These are phyloP conservation scores for Elsinoe necatrix DNA, from an alignment of 2,329 filamentous ascomycete species.

Conservation along the genomic window DNA sequence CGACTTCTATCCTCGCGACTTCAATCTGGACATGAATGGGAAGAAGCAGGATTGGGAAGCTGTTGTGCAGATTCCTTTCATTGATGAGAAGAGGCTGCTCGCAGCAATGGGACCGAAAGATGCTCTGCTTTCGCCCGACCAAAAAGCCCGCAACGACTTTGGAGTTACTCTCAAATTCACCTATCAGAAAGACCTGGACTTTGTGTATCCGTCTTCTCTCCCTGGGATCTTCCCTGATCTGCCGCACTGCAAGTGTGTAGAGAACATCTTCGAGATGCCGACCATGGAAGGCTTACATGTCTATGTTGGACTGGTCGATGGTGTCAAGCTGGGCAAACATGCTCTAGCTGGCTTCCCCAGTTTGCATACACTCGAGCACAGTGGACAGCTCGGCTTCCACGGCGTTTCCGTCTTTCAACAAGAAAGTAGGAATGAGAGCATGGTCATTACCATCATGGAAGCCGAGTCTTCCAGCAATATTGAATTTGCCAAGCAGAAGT, in stretches of 20 bases:
- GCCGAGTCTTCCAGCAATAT: constrained; percentile 62
- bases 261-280: constrained; percentile 93
- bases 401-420: constrained; percentile 92
- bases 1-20: constrained; percentile 95
- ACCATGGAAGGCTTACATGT: constrained; percentile 83
- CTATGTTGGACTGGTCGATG: constrained; percentile 72
- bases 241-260: constrained; percentile 76
- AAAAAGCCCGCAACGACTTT: constrained; percentile 79
- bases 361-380: constrained; percentile 75
- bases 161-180: constrained; percentile 90
- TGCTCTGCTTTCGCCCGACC: constrained; percentile 63
- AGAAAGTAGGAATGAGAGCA: constrained; percentile 92
- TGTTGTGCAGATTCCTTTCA: constrained; percentile 98
- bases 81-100: constrained; percentile 80
- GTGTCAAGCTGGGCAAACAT: constrained; percentile 68
- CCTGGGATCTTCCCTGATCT: constrained; percentile 87
- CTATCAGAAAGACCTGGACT: constrained; percentile 68
- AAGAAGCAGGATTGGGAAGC: constrained; percentile 99
- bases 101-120: constrained; percentile 81
- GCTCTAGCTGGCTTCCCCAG: constrained; percentile 93
- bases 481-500: constrained; percentile 64
- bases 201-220: constrained; percentile 77
- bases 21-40: constrained; percentile 97
- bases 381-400: constrained; percentile 73
- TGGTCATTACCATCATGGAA: constrained; percentile 77